Evolutionary conservation across 2,329 filamentous ascomycete genomes (phyloP), one percentile per base, ranked within the genome.

Genomic region (Neurospora sp.): DNA sequence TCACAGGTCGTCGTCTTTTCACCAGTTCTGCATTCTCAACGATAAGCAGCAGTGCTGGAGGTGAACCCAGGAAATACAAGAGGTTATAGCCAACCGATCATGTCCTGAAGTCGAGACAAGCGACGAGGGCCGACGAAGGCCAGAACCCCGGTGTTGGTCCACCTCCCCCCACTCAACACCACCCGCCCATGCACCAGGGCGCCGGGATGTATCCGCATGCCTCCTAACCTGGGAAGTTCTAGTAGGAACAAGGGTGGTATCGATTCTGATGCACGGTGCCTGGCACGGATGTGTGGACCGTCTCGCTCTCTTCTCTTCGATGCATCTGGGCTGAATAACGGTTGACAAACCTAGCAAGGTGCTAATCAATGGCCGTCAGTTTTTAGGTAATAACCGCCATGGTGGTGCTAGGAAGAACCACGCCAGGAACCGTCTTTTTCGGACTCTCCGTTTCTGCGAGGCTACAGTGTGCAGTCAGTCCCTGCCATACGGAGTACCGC

Each of bases 151-250:
- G 37, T 69, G 68, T 62, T 17, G 28, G 67, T 66, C 57, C 69
- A 41, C 8, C 69, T 62, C 52, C 36, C 39, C 52, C 36, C 39
- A 36, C 40, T 39, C 66, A 41, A 37, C 66, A 41, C 65, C 62
- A 69, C 66, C 66, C 70, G 69, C 68, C 69, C 68, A 71, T 72
- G 74, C 73, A 72, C 72, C 70, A 74, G 70, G 71, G 72, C 70
- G 73, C 74, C 73, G 74, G 74, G 72, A 75, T 74, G 73, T 70
- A 72, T 71, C 74, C 73, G 71, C 70, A 71, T 67, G 52, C 68
- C 15, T 68, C 70, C 67, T 68, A 69, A 70, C 69, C 68, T 70
- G 70, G 71, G 71, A 67, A 46, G 68, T 28, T 39, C 52, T 62
- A 69, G 68, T 67, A 19, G 67, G 19, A 67, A 39, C 71, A 72